Percentiles rank a stretch among this genome's conserved stretches.
These are phyloP conservation scores for Scheffersomyces lignosus DNA, from an alignment of 805 yeast genomes.

Conservation along the genomic window DNA sequence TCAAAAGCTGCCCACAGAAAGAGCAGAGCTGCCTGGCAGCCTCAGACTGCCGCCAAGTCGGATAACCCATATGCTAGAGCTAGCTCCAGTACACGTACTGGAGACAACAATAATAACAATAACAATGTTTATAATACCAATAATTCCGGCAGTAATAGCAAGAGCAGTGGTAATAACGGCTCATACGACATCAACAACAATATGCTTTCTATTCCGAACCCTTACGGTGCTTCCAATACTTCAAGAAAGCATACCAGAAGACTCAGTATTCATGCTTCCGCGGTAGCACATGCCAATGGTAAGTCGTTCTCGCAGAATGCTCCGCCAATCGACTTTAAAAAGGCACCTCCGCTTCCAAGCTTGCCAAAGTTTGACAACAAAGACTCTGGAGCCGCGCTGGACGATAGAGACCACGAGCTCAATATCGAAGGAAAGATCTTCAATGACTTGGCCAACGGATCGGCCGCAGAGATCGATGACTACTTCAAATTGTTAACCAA, in stretches of 20 bases:
- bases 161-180: not conserved
- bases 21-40: slow-evolving; percentile 46
- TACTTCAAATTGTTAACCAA: slow-evolving; percentile 56
- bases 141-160: not conserved
- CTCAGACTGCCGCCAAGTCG: slow-evolving; percentile 6
- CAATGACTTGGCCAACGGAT: slow-evolving; percentile 56
- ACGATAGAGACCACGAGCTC: slow-evolving; percentile 6
- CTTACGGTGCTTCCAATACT: slow-evolving; percentile 7
- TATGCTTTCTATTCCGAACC: slow-evolving; percentile 10
- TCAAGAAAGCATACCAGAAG: slow-evolving; percentile 26
- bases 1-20: slow-evolving; percentile 34
- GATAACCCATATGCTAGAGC: slow-evolving; percentile 30
- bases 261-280: slow-evolving; percentile 40
- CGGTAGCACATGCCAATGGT: slow-evolving; percentile 31
- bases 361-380: slow-evolving; percentile 9
- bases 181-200: not conserved
- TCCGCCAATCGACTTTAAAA: slow-evolving; percentile 18
- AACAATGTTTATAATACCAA: not conserved
- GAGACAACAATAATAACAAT: slow-evolving; percentile 2
- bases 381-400: not conserved
- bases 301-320: slow-evolving; percentile 20
- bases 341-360: slow-evolving; percentile 34
- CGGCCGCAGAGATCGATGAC: slow-evolving; percentile 70
- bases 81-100: slow-evolving; percentile 9
- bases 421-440: slow-evolving; percentile 17